These are phyloP conservation scores for Leccinum pellstonianum DNA, from an alignment of 768 basidiomycete genomes.

Conservation along the genomic window DNA sequence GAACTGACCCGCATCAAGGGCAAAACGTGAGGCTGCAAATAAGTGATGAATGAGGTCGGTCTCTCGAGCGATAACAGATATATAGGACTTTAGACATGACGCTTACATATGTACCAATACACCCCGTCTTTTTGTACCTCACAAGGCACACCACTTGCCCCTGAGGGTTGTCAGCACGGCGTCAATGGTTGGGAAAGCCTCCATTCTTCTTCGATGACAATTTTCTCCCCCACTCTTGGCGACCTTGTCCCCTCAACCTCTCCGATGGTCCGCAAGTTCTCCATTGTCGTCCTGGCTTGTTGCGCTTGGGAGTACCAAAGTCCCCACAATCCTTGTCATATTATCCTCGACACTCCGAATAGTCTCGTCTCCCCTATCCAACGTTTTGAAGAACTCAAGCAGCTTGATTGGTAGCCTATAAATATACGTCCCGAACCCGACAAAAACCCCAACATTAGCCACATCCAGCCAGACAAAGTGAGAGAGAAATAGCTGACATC, in stretches of 20 bases:
- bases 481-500: conserved; percentile 29
- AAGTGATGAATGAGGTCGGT: too few species aligned
- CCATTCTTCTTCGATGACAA: too few species aligned
- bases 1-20: too few species aligned
- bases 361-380: conserved; percentile 20
- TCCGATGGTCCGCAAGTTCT: conserved; percentile 24
- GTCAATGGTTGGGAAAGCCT: too few species aligned
- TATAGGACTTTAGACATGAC: too few species aligned
- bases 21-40: too few species aligned
- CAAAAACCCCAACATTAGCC: neutral
- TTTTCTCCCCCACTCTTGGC: too few species aligned
- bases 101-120: too few species aligned
- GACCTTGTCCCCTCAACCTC: conserved; percentile 12
- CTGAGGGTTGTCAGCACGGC: too few species aligned
- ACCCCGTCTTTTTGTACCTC: too few species aligned
- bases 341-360: neutral
- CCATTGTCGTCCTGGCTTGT: conserved; percentile 21
- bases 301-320: conserved; percentile 16
- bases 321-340: conserved; percentile 10
- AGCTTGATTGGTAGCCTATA: conserved; percentile 37
- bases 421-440: neutral
- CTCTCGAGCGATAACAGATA: too few species aligned
- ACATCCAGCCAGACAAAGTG: neutral
- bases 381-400: conserved; percentile 32
- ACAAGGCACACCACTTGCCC: too few species aligned